Conservation (phyloP, 192 early-diverging fungal genomes). For the Gigaspora rosea region DNA sequence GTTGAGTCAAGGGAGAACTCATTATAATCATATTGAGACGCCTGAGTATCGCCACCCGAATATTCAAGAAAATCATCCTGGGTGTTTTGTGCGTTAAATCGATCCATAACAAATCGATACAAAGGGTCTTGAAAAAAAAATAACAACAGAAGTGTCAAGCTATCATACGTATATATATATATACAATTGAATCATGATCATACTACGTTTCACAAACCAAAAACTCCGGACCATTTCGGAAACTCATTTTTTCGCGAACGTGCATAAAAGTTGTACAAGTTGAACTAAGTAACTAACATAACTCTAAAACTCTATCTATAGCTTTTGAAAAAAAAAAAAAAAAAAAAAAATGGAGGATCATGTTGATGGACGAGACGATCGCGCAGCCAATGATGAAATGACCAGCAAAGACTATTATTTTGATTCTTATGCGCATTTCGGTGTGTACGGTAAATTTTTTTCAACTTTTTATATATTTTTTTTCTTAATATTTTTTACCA, state of each 20-base stretch:
- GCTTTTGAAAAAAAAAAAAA: not conserved
- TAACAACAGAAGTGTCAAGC: too few relatives aligned
- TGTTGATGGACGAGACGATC: not conserved
- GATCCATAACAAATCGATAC: not conserved
- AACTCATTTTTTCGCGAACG: too few relatives aligned
- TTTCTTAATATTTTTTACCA: not conserved
- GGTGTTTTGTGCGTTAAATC: constrained; percentile 16
- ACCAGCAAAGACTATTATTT: constrained; percentile 90
- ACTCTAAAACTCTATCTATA: too few relatives aligned
- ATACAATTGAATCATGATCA: too few relatives aligned
- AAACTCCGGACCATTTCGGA: too few relatives aligned
- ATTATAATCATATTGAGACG: constrained; percentile 68
- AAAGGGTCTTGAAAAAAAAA: too few relatives aligned
- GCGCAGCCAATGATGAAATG: constrained; percentile 18
- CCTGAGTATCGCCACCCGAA: constrained; percentile 59
- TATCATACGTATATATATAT: too few relatives aligned
- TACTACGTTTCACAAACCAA: too few relatives aligned
- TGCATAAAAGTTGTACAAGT: too few relatives aligned
- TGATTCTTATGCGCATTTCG: constrained; percentile 99
- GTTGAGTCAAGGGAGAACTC: constrained; percentile 52
- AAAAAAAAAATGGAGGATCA: not conserved
- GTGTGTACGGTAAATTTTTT: constrained; percentile 37
- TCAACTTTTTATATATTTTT: not conserved
- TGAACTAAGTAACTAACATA: too few relatives aligned
- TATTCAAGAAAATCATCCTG: constrained; percentile 58